phyloP scores from a whole-genome alignment of 2,329 filamentous ascomycete species.

The Pestalotiopsis sp. region DNA sequence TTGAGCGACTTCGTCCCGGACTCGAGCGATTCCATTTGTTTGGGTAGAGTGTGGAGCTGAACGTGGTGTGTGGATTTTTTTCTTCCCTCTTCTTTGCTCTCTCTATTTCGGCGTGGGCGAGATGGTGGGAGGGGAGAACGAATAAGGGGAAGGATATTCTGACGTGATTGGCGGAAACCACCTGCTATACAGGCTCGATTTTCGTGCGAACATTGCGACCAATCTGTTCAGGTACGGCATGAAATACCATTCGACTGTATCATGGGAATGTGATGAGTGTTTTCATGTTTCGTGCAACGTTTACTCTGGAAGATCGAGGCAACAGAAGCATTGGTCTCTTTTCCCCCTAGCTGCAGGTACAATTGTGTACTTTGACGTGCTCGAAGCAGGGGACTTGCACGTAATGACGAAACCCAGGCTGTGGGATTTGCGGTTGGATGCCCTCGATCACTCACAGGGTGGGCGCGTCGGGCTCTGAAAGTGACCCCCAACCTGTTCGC shows the following conservation, averaged over 20 bases:
- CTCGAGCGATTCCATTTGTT: not conserved
- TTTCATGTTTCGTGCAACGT: not conserved
- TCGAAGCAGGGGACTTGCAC: not conserved
- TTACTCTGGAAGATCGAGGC: not conserved
- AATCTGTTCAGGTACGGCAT: too few relatives aligned
- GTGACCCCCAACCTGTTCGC: not conserved
- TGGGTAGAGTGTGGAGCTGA: conserved; percentile 7
- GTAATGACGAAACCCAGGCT: not conserved
- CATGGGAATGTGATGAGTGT: too few relatives aligned
- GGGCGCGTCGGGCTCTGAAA: not conserved
- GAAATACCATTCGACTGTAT: too few relatives aligned
- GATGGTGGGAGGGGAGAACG: not conserved
- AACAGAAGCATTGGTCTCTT: not conserved
- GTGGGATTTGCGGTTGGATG: not conserved
- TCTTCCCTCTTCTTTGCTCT: not conserved
- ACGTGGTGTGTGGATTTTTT: conserved; percentile 13
- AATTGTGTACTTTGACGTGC: not conserved
- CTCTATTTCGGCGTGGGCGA: not conserved
- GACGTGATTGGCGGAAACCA: not conserved
- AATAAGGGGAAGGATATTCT: not conserved
- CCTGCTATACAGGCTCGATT: not conserved
- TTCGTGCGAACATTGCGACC: not conserved
- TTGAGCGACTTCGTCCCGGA: conserved; percentile 4
- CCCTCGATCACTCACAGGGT: not conserved
- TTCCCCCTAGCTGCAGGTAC: not conserved